These are phyloP conservation scores for Fusarium foetens DNA, from an alignment of 2,329 filamentous ascomycete species.

Conservation along the genomic window DNA sequence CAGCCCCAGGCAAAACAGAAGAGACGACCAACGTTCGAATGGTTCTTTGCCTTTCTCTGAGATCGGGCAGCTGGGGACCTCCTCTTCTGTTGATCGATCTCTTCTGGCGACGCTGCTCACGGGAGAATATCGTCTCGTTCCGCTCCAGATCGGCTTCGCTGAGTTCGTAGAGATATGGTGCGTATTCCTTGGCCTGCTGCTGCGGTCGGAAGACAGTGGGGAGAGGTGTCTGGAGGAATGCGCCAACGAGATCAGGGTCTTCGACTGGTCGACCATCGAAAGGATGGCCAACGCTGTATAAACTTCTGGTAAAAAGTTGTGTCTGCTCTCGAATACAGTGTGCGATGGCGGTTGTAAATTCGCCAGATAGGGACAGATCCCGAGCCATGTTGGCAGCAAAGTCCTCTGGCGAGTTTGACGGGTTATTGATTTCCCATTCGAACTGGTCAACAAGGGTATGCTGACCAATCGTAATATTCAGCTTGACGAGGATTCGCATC, in stretches of 20 bases:
- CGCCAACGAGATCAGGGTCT: conserved; percentile 85
- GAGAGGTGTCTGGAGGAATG: conserved; percentile 87
- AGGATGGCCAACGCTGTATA: conserved; percentile 92
- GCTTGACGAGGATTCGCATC: conserved; percentile 94
- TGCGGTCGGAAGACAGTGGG: conserved; percentile 86
- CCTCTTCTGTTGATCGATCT: conserved; percentile 93
- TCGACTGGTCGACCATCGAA: conserved; percentile 95
- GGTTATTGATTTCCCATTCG: conserved; percentile 99
- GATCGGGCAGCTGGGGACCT: conserved; percentile 91
- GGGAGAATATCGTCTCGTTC: conserved; percentile 90
- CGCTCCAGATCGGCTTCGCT: conserved; percentile 90
- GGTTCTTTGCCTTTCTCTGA: conserved; percentile 93
- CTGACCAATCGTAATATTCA: conserved; percentile 97
- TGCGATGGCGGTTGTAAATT: conserved; percentile 97
- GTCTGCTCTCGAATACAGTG: conserved; percentile 97
- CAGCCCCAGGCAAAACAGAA: conserved; percentile 89
- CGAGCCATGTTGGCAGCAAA: conserved; percentile 90
- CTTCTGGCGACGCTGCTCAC: conserved; percentile 94
- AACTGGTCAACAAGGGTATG: conserved; percentile 97
- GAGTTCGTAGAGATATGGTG: conserved; percentile 92
- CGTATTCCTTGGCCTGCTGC: conserved; percentile 93
- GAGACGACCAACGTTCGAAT: conserved; percentile 93
- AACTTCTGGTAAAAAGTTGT: conserved; percentile 90
- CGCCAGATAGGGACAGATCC: conserved; percentile 90
- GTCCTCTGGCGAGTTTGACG: conserved; percentile 91